These are phyloP conservation scores for Hawksworthiomyces lignivorus DNA, from an alignment of 2,329 filamentous ascomycete species.

Conservation along the genomic window DNA sequence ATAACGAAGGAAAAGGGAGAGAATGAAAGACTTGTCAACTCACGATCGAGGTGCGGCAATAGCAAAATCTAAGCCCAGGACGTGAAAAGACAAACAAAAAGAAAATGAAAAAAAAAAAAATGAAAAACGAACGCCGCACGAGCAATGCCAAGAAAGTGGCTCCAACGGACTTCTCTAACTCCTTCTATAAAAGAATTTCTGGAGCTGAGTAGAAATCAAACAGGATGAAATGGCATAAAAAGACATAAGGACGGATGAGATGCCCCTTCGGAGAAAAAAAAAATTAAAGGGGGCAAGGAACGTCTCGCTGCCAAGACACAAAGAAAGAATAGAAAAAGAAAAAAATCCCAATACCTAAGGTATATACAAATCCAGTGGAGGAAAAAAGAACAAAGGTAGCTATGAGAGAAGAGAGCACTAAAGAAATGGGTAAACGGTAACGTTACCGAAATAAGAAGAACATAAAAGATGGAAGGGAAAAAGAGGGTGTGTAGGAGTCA, in stretches of 20 bases:
- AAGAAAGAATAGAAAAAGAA: neutral
- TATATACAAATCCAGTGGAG: neutral
- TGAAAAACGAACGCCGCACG: neutral
- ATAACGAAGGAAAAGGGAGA: neutral
- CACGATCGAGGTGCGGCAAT: too few relatives aligned
- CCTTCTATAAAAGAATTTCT: too few relatives aligned
- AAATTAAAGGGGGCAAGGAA: neutral
- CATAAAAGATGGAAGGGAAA: neutral
- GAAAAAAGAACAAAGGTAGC: neutral
- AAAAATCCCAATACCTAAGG: neutral
- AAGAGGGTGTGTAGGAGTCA: too few relatives aligned
- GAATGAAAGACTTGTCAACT: too few relatives aligned
- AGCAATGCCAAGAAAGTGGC: neutral
- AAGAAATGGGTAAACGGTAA: slow-evolving; percentile 5
- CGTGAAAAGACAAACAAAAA: neutral
- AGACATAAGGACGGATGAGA: neutral
- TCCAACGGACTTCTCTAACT: too few relatives aligned
- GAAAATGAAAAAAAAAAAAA: neutral
- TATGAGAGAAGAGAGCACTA: neutral
- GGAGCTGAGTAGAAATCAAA: neutral
- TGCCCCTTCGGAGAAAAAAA: neutral
- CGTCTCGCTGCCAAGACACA: slow-evolving; percentile 1
- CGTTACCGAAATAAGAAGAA: slow-evolving; percentile 6
- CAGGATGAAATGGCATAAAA: neutral
- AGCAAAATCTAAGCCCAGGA: too few relatives aligned